These are phyloP conservation scores for Aureobasidium musti DNA, from an alignment of 2,329 filamentous ascomycete genomes.

Conservation along the genomic window DNA sequence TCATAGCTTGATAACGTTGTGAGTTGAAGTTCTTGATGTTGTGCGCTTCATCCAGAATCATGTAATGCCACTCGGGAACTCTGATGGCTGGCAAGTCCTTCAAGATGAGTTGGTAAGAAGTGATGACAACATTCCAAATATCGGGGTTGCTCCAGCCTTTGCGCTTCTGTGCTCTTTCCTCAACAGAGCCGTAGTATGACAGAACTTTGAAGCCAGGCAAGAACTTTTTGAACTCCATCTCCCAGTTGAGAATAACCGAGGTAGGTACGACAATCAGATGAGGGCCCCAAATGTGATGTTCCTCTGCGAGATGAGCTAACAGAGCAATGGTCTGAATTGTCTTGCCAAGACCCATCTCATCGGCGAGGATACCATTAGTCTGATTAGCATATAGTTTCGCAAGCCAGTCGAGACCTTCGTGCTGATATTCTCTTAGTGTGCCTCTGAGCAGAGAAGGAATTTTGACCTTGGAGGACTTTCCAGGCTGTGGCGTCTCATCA, in stretches of 20 bases:
- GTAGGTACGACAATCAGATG: conserved; percentile 96
- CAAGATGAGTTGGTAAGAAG: conserved; percentile 93
- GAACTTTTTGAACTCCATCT: conserved; percentile 99
- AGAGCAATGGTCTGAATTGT: conserved; percentile 97
- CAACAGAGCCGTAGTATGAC: conserved; percentile 91
- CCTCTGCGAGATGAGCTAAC: conserved; percentile 85
- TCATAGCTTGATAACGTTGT: conserved; percentile 90
- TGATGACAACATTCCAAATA: conserved; percentile 92
- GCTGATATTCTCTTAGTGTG: conserved; percentile 91
- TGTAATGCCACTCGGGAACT: conserved; percentile 91
- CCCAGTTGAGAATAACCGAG: conserved; percentile 99
- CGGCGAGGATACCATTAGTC: conserved; percentile 93
- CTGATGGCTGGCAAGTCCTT: conserved; percentile 95
- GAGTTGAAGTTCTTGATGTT: conserved; percentile 99
- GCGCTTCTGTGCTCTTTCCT: conserved; percentile 88
- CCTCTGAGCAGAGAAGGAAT: conserved; percentile 78
- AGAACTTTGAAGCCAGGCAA: conserved; percentile 97
- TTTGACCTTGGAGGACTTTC: conserved; percentile 37
- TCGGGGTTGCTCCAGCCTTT: conserved; percentile 79
- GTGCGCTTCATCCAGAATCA: conserved; percentile 97
- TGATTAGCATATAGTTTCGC: conserved; percentile 87
- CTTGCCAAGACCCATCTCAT: conserved; percentile 98
- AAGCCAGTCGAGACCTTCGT: conserved; percentile 96
- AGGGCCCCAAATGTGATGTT: conserved; percentile 90
- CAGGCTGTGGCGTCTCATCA: conserved; percentile 31